Evolutionary conservation across 2,329 filamentous ascomycete species (phyloP), one percentile per base, ranked within the genome.

Genomic region (Metarhizium rileyi): DNA sequence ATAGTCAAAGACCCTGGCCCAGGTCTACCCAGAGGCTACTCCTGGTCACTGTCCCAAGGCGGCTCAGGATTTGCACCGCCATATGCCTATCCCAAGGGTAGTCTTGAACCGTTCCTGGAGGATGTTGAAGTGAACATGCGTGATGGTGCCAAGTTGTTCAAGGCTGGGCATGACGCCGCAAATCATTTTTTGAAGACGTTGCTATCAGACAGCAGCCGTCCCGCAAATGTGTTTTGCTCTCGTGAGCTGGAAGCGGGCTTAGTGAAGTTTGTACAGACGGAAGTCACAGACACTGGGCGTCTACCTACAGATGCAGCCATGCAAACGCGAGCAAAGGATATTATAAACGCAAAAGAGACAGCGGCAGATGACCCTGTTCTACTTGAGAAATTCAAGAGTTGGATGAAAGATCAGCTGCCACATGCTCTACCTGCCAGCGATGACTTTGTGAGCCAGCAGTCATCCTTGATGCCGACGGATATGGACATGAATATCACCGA

Each of bases 221-320:
- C 75, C 0, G 73, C 76, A 0, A 62, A 62, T 8, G 69, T 82
- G 0, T 83, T 83, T 59, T 81, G 76, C 61, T 78, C 75, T 18
- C 68, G 76, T 6, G 77, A 81, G 57, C 68, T 83, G 22, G 80
- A 83, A 60, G 65, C 61, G n/a, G 76, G 74, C 2, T 64, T 83
- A 14, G 60, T 68, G 10, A 67, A 70, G 18, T 78, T 73, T 54
- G 75, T 78, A 5, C 63, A 68, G 27, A 58, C 62, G 2, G 63
- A 72, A 52, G 56, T 74, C 6, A 55, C 62, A 5, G 61, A 59
- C 4, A 64, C 60, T 1, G 70, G 69, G 3, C 58, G 55, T 5
- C 69, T 78, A 52, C 79, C 79, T 0, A 60, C 58, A 2, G 76
- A 81, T 56, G 69, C 68, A 3, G 65, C 64, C 23, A 59, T 83